Conservation (phyloP, 495 filamentous ascomycete species). For the Aspergillus ostianus region DNA sequence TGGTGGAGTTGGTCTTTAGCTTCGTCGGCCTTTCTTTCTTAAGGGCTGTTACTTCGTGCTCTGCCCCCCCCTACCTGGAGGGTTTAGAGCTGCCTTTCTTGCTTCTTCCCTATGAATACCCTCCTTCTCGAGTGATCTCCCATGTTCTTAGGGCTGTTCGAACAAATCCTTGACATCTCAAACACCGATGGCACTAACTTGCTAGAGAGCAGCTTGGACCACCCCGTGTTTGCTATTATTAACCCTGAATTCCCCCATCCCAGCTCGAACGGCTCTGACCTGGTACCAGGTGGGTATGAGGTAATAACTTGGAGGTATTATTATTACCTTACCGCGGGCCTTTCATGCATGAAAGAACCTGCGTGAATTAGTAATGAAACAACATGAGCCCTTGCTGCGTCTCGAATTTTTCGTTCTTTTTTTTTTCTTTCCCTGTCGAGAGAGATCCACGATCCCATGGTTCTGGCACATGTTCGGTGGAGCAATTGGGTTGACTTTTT, state of each 20-base stretch:
- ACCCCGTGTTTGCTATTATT: background rate
- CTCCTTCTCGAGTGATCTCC: too few species aligned
- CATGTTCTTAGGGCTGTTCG: too few species aligned
- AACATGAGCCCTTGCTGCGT: background rate
- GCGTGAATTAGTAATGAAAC: background rate
- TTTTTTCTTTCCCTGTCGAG: slow-evolving; percentile 5
- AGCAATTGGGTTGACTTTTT: slow-evolving; percentile 8
- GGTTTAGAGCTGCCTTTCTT: too few species aligned
- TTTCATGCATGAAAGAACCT: background rate
- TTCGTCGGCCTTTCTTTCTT: background rate
- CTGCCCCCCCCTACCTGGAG: too few species aligned
- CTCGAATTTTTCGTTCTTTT: background rate
- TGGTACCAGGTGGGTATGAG: background rate
- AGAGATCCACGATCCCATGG: slow-evolving; percentile 24
- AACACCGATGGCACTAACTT: background rate
- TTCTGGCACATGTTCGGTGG: slow-evolving; percentile 29
- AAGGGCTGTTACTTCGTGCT: background rate
- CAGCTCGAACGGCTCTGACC: background rate
- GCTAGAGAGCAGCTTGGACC: background rate
- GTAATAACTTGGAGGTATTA: background rate
- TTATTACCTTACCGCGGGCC: background rate
- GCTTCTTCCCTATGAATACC: too few species aligned
- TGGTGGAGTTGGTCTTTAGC: slow-evolving; percentile 13
- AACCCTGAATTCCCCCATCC: background rate
- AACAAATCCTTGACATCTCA: too few species aligned